Evolutionary conservation across 2,329 filamentous ascomycete species (phyloP).

Genomic region (Elsinoe ampelina): DNA sequence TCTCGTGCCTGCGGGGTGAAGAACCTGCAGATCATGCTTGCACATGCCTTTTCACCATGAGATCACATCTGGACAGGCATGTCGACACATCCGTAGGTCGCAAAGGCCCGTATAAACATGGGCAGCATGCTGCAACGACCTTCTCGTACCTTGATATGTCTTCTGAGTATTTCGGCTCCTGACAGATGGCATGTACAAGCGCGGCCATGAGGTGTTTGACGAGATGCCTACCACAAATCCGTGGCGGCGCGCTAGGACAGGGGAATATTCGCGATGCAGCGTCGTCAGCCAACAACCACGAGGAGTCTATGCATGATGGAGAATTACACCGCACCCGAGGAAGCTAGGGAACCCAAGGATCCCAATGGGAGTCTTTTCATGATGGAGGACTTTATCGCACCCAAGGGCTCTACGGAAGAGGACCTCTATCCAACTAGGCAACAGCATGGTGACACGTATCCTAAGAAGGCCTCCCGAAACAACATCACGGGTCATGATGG

Average conservation of each 20-base stretch:
- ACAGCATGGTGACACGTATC: constrained; percentile 8
- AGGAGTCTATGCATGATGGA: background rate
- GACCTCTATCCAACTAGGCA: constrained; percentile 10
- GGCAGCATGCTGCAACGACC: no score
- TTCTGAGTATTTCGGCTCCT: no score
- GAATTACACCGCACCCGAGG: background rate
- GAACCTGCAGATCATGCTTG: background rate
- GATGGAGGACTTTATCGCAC: background rate
- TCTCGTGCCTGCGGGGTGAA: background rate
- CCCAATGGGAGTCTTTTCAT: background rate
- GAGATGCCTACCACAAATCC: no score
- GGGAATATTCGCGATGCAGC: no score
- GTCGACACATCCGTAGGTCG: background rate
- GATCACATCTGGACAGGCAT: background rate
- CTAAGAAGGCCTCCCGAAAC: constrained; percentile 9
- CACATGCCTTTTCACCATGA: background rate
- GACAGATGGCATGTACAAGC: no score
- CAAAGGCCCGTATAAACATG: no score
- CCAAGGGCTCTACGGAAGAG: background rate
- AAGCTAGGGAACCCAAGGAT: background rate
- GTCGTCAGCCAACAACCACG: background rate
- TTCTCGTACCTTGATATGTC: no score
- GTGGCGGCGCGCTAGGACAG: no score
- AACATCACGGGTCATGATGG: constrained; percentile 8
- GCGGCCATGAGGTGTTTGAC: no score